A percentile compares a stretch with the other conserved stretches of the same genome.
phyloP scores from a whole-genome alignment of 768 basidiomycete species.

The Boletellus ananas region DNA sequence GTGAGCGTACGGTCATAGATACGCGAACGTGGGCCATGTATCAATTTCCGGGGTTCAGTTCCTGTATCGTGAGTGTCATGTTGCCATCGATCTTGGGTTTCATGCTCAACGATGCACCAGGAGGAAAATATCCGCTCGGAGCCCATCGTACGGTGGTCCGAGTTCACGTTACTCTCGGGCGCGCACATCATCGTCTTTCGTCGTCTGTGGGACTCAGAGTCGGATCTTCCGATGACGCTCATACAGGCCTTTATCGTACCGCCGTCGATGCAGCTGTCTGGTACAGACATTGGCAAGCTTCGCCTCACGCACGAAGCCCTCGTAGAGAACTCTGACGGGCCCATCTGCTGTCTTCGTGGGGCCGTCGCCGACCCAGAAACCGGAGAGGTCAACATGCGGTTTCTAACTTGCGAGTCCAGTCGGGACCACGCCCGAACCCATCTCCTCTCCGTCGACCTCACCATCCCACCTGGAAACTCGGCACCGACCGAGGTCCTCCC shows the following conservation, averaged over 20 bases:
- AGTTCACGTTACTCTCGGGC: constrained; percentile 13
- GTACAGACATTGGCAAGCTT: constrained; percentile 1
- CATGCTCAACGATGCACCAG: constrained; percentile 4
- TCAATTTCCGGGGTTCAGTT: constrained; percentile 15
- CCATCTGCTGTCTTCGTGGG: constrained; percentile 11
- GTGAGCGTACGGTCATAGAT: constrained; percentile 16
- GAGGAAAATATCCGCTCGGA: background rate
- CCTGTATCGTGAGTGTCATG: constrained; percentile 9
- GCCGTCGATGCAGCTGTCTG: background rate
- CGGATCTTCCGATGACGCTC: constrained; percentile 8
- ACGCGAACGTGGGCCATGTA: constrained; percentile 15
- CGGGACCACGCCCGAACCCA: background rate
- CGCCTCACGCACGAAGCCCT: constrained; percentile 20
- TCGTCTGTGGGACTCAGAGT: background rate
- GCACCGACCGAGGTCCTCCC: constrained; percentile 4
- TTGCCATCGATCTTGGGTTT: background rate
- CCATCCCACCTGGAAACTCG: constrained; percentile 3
- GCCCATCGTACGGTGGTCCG: constrained; percentile 4
- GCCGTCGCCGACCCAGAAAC: constrained; percentile 12
- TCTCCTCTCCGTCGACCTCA: constrained; percentile 16
- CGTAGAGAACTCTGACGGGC: background rate
- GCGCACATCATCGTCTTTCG: constrained; percentile 14
- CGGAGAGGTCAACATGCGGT: constrained; percentile 9
- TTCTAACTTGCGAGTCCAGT: constrained; percentile 2
- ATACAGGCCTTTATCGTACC: constrained; percentile 19